Evolutionary conservation across 176 grass and related monocot species (phyloP).

Genomic region (Elymus sibiricus): DNA sequence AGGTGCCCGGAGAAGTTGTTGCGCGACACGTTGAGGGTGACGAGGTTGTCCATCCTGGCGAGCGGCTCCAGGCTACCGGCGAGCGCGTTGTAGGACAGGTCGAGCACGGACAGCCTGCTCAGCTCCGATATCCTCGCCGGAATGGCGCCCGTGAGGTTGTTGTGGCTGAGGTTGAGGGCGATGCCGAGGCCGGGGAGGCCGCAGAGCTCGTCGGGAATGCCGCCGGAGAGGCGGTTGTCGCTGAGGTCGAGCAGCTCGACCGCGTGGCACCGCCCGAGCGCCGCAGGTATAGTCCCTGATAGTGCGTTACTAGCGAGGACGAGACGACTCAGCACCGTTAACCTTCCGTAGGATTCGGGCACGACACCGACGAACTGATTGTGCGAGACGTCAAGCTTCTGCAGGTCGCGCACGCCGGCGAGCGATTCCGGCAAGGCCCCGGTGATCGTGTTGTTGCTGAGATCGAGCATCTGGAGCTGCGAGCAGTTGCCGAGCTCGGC

Average conservation of each 20-base stretch:
- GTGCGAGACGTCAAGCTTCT: constrained; percentile 67
- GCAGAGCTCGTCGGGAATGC: constrained; percentile 70
- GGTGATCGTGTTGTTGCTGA: constrained; percentile 71
- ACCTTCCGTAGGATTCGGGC: constrained; percentile 36
- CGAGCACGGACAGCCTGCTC: constrained; percentile 71
- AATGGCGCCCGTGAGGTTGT: constrained; percentile 54
- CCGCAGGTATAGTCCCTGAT: constrained; percentile 46
- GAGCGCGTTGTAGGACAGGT: constrained; percentile 76
- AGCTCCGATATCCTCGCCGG: constrained; percentile 59
- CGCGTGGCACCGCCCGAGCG: constrained; percentile 54
- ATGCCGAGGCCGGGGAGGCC: constrained; percentile 62
- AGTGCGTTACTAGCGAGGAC: constrained; percentile 58
- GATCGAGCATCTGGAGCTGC: constrained; percentile 84
- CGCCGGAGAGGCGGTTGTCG: constrained; percentile 55
- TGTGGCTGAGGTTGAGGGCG: constrained; percentile 75
- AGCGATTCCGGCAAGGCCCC: constrained; percentile 55
- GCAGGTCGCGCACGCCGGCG: constrained; percentile 40
- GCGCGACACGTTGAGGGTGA: constrained; percentile 82
- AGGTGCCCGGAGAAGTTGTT: constrained; percentile 96
- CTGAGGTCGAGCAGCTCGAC: constrained; percentile 84
- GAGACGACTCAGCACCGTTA: constrained; percentile 49
- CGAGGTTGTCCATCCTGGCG: constrained; percentile 67
- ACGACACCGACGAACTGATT: constrained; percentile 55
- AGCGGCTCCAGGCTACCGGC: constrained; percentile 53
- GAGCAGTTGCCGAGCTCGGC: constrained; percentile 60